Conservation (phyloP, 2,329 filamentous ascomycete genomes). For the Venturiaceae sp. region DNA sequence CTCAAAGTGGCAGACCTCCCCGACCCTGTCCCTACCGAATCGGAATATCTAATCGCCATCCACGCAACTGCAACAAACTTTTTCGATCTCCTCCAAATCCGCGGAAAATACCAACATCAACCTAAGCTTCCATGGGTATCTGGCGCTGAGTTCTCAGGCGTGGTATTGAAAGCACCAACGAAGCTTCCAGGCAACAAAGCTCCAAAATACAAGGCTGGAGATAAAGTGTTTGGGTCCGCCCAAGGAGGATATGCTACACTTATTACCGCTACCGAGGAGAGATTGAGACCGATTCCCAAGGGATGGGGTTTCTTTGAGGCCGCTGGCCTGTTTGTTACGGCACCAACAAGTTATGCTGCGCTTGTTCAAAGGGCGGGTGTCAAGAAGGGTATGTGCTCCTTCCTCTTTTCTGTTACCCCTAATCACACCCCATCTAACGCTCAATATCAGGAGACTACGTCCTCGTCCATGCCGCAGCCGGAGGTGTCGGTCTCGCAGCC, state of each 20-base stretch:
- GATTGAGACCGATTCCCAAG: conserved; percentile 62
- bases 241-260: conserved; percentile 83
- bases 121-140: conserved; percentile 81
- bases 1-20: conserved; percentile 67
- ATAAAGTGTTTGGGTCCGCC: conserved; percentile 74
- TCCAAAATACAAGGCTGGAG: conserved; percentile 59
- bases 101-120: conserved; percentile 91
- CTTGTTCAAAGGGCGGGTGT: conserved; percentile 70
- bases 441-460: conserved; percentile 60
- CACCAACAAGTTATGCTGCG: conserved; percentile 79
- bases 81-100: conserved; percentile 92
- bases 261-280: conserved; percentile 55
- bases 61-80: conserved; percentile 88
- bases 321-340: conserved; percentile 84
- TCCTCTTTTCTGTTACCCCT: neutral
- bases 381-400: conserved; percentile 37
- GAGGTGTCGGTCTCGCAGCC: conserved; percentile 82
- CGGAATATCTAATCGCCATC: conserved; percentile 80
- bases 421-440: neutral
- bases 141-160: conserved; percentile 79
- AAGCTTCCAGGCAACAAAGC: conserved; percentile 25
- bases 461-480: conserved; percentile 84
- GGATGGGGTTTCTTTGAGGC: conserved; percentile 81
- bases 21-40: conserved; percentile 58
- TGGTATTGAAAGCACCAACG: conserved; percentile 58